These are phyloP conservation scores for Eutypella sp. DNA, from an alignment of 2,329 filamentous ascomycete genomes.

Conservation along the genomic window DNA sequence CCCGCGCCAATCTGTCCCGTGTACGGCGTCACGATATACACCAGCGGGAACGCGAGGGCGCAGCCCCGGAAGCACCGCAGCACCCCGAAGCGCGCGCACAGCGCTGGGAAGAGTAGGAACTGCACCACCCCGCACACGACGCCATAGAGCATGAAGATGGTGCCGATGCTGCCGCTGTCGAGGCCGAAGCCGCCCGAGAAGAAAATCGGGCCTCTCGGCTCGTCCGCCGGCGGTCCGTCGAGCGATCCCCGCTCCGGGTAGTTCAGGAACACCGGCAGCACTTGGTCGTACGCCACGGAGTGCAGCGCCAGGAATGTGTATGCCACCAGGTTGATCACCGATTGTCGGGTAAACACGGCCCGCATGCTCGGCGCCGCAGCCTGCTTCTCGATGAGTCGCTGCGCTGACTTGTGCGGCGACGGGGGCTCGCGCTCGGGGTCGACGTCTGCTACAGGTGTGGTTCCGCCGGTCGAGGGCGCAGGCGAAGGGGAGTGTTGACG, in stretches of 20 bases:
- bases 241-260: conserved; percentile 61
- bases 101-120: conserved; percentile 75
- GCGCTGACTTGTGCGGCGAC: too few species aligned
- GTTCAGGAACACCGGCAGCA: conserved; percentile 84
- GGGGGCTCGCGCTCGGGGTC: too few species aligned
- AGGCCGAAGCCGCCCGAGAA: conserved; percentile 79
- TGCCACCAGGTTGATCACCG: conserved; percentile 66
- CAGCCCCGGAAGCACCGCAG: conserved; percentile 68
- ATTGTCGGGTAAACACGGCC: conserved; percentile 66
- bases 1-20: conserved; percentile 57
- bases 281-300: conserved; percentile 78
- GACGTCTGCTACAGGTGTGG: conserved; percentile 1
- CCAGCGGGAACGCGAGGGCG: conserved; percentile 61
- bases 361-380: conserved; percentile 18
- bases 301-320: conserved; percentile 82
- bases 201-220: conserved; percentile 61
- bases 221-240: conserved; percentile 50
- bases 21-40: conserved; percentile 81
- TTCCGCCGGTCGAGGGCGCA: not conserved
- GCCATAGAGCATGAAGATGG: conserved; percentile 80
- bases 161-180: conserved; percentile 69
- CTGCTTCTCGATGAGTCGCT: conserved; percentile 14
- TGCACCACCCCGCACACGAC: conserved; percentile 75
- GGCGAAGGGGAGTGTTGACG: conserved; percentile 16
- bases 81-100: conserved; percentile 69